Evolutionary conservation across 345 rosid species (phyloP).

Genomic region (Mangifera indica): DNA sequence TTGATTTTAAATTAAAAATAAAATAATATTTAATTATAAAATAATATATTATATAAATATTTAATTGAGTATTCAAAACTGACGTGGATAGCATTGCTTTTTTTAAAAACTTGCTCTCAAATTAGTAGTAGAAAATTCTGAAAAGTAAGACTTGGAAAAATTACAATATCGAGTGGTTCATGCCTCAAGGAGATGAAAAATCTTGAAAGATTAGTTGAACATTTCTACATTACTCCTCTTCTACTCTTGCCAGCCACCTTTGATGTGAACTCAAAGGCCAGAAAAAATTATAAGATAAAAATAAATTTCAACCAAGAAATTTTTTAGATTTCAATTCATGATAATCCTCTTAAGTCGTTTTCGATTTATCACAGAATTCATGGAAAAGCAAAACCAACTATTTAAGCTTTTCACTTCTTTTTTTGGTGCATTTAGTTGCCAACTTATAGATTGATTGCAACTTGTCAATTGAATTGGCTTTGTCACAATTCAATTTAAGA

Average conservation of each 20-base stretch:
- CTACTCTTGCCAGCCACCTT: not conserved
- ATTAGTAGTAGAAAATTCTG: too few species aligned
- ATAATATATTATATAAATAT: too few species aligned
- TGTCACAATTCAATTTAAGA: not conserved
- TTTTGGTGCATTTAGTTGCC: not conserved
- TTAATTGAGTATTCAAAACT: too few species aligned
- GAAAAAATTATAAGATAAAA: too few species aligned
- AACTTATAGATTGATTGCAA: not conserved
- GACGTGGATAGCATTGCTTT: too few species aligned
- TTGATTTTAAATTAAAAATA: too few species aligned
- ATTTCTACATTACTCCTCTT: not conserved
- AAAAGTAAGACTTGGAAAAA: not conserved
- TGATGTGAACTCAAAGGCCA: slow-evolving; percentile 3
- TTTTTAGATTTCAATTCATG: not conserved
- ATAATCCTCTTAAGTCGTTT: not conserved
- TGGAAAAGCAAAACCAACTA: slow-evolving; percentile 10
- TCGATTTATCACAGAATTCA: not conserved
- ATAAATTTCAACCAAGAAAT: too few species aligned
- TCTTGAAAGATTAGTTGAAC: not conserved
- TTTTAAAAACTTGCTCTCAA: too few species aligned
- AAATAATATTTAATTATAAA: too few species aligned
- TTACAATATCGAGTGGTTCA: not conserved
- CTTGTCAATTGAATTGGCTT: not conserved
- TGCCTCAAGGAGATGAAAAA: not conserved
- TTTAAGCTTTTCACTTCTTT: not conserved